A percentile compares a stretch with the other conserved stretches of the same genome.
phyloP scores from a whole-genome alignment of 768 basidiomycete genomes.

The Cystobasidium onofrii region DNA sequence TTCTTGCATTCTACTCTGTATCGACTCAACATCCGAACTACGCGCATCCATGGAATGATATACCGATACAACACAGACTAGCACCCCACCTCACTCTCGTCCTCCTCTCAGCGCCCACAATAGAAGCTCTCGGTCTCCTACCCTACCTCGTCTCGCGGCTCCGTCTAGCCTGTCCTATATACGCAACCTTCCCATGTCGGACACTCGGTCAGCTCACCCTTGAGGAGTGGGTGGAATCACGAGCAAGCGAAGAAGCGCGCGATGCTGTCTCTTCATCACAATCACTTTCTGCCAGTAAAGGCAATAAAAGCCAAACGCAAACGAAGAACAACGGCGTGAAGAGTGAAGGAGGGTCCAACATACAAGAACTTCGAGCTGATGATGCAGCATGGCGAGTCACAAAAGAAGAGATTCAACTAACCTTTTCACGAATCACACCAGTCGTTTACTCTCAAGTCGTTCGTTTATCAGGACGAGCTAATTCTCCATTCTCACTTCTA shows the following conservation, averaged over 20 bases:
- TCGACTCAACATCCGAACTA: no score
- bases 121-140: constrained; percentile 81
- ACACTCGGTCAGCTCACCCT: constrained; percentile 90
- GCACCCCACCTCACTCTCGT: constrained; percentile 80
- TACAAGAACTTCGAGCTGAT: neutral
- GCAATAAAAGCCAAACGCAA: neutral
- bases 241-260: constrained; percentile 46
- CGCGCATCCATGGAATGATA: neutral
- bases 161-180: constrained; percentile 77
- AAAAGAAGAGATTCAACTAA: constrained; percentile 75
- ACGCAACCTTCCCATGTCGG: constrained; percentile 88
- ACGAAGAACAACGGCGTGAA: neutral
- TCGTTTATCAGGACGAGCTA: constrained; percentile 75
- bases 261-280: constrained; percentile 1
- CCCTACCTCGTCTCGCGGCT: constrained; percentile 79
- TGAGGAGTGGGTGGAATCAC: constrained; percentile 74
- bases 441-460: constrained; percentile 92
- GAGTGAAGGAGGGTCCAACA: neutral
- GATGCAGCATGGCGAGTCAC: constrained; percentile 50
- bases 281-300: neutral
- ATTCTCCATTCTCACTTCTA: constrained; percentile 81
- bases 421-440: constrained; percentile 83
- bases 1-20: no score
- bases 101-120: constrained; percentile 85
- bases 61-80: constrained; percentile 49